Base-by-base conservation (phyloP, 1,284 basidiomycete genomes). In the Sparassis latifolia region DNA sequence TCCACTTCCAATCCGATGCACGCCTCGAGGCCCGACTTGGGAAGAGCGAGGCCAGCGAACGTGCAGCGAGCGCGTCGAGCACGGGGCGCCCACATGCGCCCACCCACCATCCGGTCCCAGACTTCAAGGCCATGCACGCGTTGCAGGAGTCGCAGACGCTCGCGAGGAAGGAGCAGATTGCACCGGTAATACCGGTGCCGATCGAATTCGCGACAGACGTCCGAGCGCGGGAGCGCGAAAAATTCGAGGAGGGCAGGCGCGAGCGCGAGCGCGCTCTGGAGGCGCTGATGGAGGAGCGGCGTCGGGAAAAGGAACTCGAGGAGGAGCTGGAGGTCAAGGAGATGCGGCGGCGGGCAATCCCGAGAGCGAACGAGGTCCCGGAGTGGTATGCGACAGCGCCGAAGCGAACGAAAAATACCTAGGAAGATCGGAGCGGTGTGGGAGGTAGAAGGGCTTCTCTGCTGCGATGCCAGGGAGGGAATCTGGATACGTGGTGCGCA, bases 341-440 rank as follows among this genome's bases (percentile, higher is more conserved):
- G 64, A 55, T 82, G 58, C 69, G 86, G 60, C 78, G 71, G 69
- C 75, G 71, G 54, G 75, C 82, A 9, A 69, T 88, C 44, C 80
- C 82, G n/a, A 80, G 73, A 65, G 86, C 85, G 48, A 74, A 87
- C 64, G 77, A 78, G 58, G 74, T 89, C 27, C 86, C 86, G 6
- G 81, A 81, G 55, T 89, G 86, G 86, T 89, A 89, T 60, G 78
- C 74, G 55, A 70, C 77, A 45, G 76, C 73, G 55, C 81, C 81
- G 55, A 82, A 73, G 70, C 58, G 58, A 52, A 45, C 55, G n/a
- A 50, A 47, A 30, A 64, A 60, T 49, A 42, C 53, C 20, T 20
- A 20, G 20, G 39, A 55, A 44, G 38, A 42, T 44, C 40, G 52
- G 51, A 54, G 29, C 42, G 42, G 7, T 20, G 20, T 20, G 20